Percentiles rank a stretch among this genome's conserved stretches.
Evolutionary conservation across 2,329 filamentous ascomycete species (phyloP).

Genomic region (Penicillium sp.): DNA sequence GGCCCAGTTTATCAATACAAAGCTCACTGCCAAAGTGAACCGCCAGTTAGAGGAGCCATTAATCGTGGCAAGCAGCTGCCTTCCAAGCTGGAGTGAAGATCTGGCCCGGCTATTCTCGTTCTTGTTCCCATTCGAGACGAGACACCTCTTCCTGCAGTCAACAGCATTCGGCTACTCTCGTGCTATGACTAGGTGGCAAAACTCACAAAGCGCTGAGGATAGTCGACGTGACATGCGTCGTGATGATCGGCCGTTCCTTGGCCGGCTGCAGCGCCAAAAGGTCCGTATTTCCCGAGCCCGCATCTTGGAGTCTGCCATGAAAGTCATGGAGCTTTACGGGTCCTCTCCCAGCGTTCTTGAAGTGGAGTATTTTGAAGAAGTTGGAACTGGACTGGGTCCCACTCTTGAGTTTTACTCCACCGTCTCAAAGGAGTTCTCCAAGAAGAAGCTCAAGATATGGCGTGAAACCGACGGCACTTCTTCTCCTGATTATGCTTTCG

Average conservation of each 20-base stretch:
- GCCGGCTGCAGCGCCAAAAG: conserved; percentile 90
- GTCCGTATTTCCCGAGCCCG: conserved; percentile 95
- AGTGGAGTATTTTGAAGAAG: conserved; percentile 98
- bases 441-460: conserved; percentile 97
- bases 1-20: conserved; percentile 96
- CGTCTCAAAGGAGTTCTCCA: conserved; percentile 94
- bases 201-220: conserved; percentile 78
- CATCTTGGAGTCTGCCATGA: conserved; percentile 93
- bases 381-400: conserved; percentile 91
- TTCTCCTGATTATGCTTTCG: conserved; percentile 78
- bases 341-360: conserved; percentile 95
- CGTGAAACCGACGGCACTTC: conserved; percentile 78
- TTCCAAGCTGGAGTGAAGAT: conserved; percentile 95
- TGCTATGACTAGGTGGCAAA: conserved; percentile 98
- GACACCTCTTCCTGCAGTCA: conserved; percentile 94
- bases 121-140: conserved; percentile 95
- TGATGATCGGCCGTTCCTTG: conserved; percentile 88
- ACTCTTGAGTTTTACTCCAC: conserved; percentile 98
- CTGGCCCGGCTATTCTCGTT: conserved; percentile 92
- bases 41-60: conserved; percentile 94
- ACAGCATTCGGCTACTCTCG: conserved; percentile 97
- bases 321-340: conserved; percentile 98
- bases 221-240: conserved; percentile 76
- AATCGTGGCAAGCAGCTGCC: conserved; percentile 93
- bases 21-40: conserved; percentile 95